Evolutionary conservation across 2,329 filamentous ascomycete genomes (phyloP), one percentile per base, ranked within the genome.

Genomic region (Blastomyces percursus): DNA sequence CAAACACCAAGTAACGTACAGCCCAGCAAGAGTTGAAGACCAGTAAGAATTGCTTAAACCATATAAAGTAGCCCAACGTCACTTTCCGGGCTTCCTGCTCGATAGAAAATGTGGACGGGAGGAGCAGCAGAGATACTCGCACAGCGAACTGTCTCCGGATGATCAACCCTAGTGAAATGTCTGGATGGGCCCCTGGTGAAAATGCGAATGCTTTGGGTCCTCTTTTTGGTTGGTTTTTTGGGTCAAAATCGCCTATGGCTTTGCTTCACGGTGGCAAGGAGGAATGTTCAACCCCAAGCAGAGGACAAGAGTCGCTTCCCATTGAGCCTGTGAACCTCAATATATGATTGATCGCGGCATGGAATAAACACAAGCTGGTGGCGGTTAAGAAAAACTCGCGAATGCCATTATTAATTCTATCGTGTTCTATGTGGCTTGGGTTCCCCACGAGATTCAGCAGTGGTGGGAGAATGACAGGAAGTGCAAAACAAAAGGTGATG

Each of bases 401-500:
- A 46, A 46, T 48, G 56, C 56, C 56, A 59, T 59, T 59, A 59
- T 38, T 59, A 32, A 59, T 48, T 59, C 56, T 59, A 59, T 46
- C 44, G 54, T 46, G 56, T 59, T 44, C 40, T 59, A 44, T 21
- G 21, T 59, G 55, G 55, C 55, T 57, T 57, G n/a, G 24, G 9
- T 19, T 44, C 55, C 55, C 55, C 56, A 44, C 40, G 40, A 9
- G 19, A 12, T n/a, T 59, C 40, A 11, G 56, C 16, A 46, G 40
- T 59, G 42, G 35, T 27, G 40, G 40, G 42, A 35, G 42, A 38
- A 32, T 46, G 24, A 44, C 32, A 56, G 32, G 32, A 59, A 30
- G 24, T 44, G 40, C 35, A 46, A 19, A 59, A 8, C 32, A 24
- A 32, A 46, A 59, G 24, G 46, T 30, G 21, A 42, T 14, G n/a